A percentile compares a stretch with the other conserved stretches of the same genome.
phyloP scores from a whole-genome alignment of 192 early-diverging fungal genomes.

The Coemansia biformis region DNA sequence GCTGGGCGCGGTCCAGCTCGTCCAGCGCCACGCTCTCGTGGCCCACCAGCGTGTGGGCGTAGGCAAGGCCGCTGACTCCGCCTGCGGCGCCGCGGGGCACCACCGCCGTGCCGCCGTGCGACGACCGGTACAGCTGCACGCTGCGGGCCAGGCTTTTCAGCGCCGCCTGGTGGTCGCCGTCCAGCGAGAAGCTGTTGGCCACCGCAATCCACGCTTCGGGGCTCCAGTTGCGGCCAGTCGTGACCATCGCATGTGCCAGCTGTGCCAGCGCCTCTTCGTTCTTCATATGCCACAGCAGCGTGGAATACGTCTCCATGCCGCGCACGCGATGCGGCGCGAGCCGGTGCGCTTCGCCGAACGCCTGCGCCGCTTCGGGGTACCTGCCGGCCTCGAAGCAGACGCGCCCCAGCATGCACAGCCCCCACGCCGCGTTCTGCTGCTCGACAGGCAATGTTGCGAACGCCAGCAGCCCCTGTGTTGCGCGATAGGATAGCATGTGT shows the following conservation, averaged over 20 bases:
- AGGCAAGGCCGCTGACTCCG: conserved; percentile 46
- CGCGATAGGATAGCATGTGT: conserved; percentile 16
- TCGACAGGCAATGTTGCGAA: conserved; percentile 20
- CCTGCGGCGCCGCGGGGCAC: conserved; percentile 35
- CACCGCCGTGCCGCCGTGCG: conserved; percentile 17
- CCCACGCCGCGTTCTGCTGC: conserved; percentile 40
- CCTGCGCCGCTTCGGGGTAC: conserved; percentile 55
- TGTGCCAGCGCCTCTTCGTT: conserved; percentile 65
- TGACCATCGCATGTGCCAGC: conserved; percentile 71
- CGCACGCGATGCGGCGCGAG: conserved; percentile 67
- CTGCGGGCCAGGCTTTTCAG: conserved; percentile 72
- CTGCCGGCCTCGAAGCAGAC: conserved; percentile 52
- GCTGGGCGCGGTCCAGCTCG: conserved; percentile 68
- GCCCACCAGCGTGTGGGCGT: conserved; percentile 79
- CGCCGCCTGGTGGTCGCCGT: conserved; percentile 69
- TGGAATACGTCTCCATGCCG: conserved; percentile 83
- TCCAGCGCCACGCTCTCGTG: conserved; percentile 74
- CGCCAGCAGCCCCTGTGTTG: conserved; percentile 13
- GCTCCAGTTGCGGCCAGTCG: conserved; percentile 55
- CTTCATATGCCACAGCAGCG: conserved; percentile 78
- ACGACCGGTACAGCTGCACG: conserved; percentile 52
- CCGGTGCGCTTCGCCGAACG: conserved; percentile 52
- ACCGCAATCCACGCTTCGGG: conserved; percentile 80
- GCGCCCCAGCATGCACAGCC: conserved; percentile 47
- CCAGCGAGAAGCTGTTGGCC: conserved; percentile 69